phyloP scores from a whole-genome alignment of 371 early-diverging fungal species.

The Mucor indicus region DNA sequence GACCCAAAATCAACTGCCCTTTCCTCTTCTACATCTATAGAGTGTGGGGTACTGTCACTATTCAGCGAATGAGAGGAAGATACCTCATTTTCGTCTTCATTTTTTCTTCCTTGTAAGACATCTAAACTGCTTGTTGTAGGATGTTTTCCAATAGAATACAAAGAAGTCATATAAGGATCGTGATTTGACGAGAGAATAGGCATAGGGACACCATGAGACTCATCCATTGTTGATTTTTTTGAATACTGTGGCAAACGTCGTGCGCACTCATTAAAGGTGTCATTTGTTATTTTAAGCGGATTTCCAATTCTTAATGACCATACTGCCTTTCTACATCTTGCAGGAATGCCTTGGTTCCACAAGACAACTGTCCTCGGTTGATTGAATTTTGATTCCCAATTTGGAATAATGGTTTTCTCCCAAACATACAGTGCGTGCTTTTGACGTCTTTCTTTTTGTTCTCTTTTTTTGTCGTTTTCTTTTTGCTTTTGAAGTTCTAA shows the following conservation, averaged over 20 bases:
- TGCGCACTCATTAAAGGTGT: constrained; percentile 14
- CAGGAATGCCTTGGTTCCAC: constrained; percentile 48
- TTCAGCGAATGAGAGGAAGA: too few species aligned
- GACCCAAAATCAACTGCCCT: background rate
- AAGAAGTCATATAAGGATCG: background rate
- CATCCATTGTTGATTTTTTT: background rate
- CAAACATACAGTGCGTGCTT: constrained; percentile 25
- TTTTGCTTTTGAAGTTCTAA: constrained; percentile 43
- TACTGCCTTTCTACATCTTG: constrained; percentile 41
- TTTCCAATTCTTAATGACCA: constrained; percentile 48
- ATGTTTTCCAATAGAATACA: constrained; percentile 4
- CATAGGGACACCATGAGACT: background rate
- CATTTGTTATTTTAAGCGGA: constrained; percentile 28
- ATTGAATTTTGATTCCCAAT: constrained; percentile 35
- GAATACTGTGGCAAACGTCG: constrained; percentile 13
- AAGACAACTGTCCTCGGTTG: constrained; percentile 32
- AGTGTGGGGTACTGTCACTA: too few species aligned
- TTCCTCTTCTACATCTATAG: constrained; percentile 4
- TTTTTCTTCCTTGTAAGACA: constrained; percentile 31
- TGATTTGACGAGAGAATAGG: background rate
- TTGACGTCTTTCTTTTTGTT: constrained; percentile 30
- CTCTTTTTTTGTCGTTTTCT: constrained; percentile 18
- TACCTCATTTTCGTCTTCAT: constrained; percentile 6
- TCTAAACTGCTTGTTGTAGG: constrained; percentile 46
- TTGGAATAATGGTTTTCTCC: constrained; percentile 44